Evolutionary conservation across 2,329 filamentous ascomycete species (phyloP).

Genomic region (Colletotrichum sp.): DNA sequence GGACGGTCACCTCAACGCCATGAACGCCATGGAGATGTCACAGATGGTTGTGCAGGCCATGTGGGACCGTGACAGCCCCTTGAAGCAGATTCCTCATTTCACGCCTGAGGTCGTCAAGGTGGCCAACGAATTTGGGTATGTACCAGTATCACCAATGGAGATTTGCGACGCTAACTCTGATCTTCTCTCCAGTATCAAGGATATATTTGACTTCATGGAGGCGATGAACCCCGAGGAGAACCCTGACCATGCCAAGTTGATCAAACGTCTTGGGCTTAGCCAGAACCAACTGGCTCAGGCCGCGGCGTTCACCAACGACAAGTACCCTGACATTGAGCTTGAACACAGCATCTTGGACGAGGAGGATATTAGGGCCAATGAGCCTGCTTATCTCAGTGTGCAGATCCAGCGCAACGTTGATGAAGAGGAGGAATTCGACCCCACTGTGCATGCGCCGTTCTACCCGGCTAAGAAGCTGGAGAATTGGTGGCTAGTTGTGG

Average conservation of each 20-base stretch:
- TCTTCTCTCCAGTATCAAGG: constrained; percentile 70
- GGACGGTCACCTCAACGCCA: constrained; percentile 94
- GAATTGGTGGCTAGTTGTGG: constrained; percentile 98
- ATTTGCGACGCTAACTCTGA: constrained; percentile 33
- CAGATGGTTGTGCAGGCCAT: constrained; percentile 99
- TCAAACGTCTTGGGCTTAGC: constrained; percentile 79
- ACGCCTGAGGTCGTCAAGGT: constrained; percentile 81
- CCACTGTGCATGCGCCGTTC: constrained; percentile 92
- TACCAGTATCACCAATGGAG: constrained; percentile 26
- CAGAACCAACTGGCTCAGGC: constrained; percentile 85
- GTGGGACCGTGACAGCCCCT: constrained; percentile 96
- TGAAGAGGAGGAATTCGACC: constrained; percentile 72
- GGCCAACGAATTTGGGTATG: constrained; percentile 78
- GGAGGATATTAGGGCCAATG: constrained; percentile 79
- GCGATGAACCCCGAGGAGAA: constrained; percentile 98
- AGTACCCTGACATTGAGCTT: constrained; percentile 93
- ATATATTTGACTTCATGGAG: constrained; percentile 98
- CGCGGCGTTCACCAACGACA: constrained; percentile 94
- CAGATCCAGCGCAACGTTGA: constrained; percentile 84
- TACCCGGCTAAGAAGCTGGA: constrained; percentile 92
- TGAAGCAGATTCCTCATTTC: constrained; percentile 98
- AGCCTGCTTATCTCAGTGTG: constrained; percentile 82
- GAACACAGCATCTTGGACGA: constrained; percentile 86
- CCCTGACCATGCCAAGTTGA: constrained; percentile 75
- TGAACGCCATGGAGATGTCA: constrained; percentile 98